phyloP scores from a whole-genome alignment of 2,329 filamentous ascomycete species.

The Apiospora sp. region DNA sequence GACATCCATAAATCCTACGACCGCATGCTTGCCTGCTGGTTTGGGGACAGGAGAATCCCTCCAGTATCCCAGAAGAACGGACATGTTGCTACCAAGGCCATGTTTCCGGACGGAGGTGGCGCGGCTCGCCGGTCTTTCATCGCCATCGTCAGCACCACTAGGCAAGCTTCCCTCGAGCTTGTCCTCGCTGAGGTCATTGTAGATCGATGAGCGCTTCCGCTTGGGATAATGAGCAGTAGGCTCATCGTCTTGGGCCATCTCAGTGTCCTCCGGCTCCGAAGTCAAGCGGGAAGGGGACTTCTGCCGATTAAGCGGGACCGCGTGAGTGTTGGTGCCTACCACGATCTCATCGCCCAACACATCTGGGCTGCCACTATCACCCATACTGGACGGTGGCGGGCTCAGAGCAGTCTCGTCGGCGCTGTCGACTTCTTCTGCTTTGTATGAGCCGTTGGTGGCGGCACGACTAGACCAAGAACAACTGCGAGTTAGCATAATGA shows the following conservation, averaged over 20 bases:
- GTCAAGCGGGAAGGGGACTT: constrained; percentile 46
- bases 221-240: constrained; percentile 57
- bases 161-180: constrained; percentile 50
- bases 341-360: constrained; percentile 61
- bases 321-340: constrained; percentile 47
- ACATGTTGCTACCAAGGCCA: constrained; percentile 48
- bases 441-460: constrained; percentile 31
- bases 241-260: constrained; percentile 49
- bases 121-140: constrained; percentile 30
- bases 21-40: constrained; percentile 60
- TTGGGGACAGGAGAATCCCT: constrained; percentile 62
- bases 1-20: constrained; percentile 69
- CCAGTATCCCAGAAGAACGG: constrained; percentile 66
- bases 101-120: constrained; percentile 40
- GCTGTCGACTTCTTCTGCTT: constrained; percentile 45
- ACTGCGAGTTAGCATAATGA: constrained; percentile 28
- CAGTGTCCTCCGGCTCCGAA: constrained; percentile 52
- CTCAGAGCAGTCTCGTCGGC: constrained; percentile 54
- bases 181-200: constrained; percentile 58
- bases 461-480: constrained; percentile 32
- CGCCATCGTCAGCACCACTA: constrained; percentile 43
- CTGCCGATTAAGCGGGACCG: constrained; percentile 46
- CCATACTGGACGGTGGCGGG: constrained; percentile 48
- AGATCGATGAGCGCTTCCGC: constrained; percentile 61
- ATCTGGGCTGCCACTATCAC: constrained; percentile 51